Evolutionary conservation across 1,139 yeast genomes (phyloP).

Genomic region (Candida neerlandica): DNA sequence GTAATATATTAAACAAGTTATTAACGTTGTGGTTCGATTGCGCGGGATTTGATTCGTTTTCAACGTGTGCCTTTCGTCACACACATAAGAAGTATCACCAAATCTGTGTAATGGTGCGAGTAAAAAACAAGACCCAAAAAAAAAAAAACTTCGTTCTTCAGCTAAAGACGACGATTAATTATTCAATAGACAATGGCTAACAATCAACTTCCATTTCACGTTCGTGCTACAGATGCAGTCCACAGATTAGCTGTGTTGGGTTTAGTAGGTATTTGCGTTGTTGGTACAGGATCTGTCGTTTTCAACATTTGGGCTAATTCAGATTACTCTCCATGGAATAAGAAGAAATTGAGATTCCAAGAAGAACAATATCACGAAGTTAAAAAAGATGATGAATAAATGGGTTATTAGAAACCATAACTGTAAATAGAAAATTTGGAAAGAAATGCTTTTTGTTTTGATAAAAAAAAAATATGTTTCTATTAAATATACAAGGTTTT

Average conservation of each 20-base stretch:
- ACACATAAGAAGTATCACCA: neutral
- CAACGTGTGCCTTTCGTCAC: neutral
- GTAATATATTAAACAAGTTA: neutral
- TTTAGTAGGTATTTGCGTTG: constrained; percentile 61
- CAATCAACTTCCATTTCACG: constrained; percentile 44
- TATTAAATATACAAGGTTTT: neutral
- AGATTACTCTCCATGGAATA: constrained; percentile 47
- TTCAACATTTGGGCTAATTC: constrained; percentile 65
- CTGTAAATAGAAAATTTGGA: constrained; percentile 1
- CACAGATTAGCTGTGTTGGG: constrained; percentile 84
- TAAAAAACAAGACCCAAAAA: neutral
- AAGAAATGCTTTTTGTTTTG: neutral
- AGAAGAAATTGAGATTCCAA: constrained; percentile 42
- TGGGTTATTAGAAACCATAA: neutral
- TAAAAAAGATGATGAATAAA: constrained; percentile 17
- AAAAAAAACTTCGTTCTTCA: neutral
- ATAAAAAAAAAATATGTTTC: neutral
- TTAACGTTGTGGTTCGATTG: neutral
- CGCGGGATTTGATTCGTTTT: constrained; percentile 7
- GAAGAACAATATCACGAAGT: constrained; percentile 34
- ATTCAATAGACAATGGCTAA: constrained; percentile 21
- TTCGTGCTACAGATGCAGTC: constrained; percentile 71
- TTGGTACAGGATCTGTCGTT: constrained; percentile 58
- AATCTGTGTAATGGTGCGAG: neutral
- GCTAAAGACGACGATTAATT: neutral